Conservation (phyloP, 169 alveolate species). For the Eimeria brunetti region DNA sequence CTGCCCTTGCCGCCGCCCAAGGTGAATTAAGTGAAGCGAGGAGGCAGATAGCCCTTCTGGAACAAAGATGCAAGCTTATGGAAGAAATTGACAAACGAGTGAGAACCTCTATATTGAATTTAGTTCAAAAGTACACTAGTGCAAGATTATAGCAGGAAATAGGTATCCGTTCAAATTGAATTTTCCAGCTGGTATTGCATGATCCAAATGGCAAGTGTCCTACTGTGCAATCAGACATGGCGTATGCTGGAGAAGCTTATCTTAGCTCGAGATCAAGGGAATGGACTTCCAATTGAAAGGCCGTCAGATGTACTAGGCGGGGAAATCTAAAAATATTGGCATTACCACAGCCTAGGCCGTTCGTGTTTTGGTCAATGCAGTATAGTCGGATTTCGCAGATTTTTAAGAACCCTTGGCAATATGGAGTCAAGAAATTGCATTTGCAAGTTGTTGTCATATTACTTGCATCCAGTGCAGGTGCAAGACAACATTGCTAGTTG, state of each 20-base stretch:
- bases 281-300: background rate
- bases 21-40: slow-evolving; percentile 20
- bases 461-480: slow-evolving; percentile 3
- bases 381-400: background rate
- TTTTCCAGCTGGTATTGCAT: background rate
- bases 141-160: background rate
- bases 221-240: slow-evolving; percentile 46
- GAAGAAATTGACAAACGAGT: slow-evolving; percentile 58
- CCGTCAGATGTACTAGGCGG: background rate
- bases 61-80: slow-evolving; percentile 45
- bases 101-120: background rate
- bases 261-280: background rate
- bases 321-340: background rate
- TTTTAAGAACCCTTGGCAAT: background rate
- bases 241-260: slow-evolving; percentile 46
- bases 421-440: background rate
- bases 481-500: background rate
- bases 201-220: background rate
- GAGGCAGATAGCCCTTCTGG: background rate
- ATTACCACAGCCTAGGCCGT: background rate
- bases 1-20: slow-evolving; percentile 21
- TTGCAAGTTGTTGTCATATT: background rate
- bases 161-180: background rate
- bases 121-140: background rate
- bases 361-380: background rate